A percentile compares a stretch with the other conserved stretches of the same genome.
Conservation (phyloP, 805 yeast genomes). For the Wickerhamiella australiensis region DNA sequence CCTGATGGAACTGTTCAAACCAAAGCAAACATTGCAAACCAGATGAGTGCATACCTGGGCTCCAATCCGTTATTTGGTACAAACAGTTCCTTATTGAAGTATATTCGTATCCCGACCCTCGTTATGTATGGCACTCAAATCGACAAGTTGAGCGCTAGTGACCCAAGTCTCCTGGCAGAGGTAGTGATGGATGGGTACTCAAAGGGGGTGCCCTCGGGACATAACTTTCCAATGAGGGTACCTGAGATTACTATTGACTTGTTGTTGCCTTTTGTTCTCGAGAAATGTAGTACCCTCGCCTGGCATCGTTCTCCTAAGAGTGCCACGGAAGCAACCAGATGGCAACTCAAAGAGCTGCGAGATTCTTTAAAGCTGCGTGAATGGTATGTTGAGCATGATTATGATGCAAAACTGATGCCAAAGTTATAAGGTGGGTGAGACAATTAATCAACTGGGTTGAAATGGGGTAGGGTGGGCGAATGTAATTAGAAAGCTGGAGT, state of each 20-base stretch:
- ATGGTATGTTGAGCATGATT: not conserved
- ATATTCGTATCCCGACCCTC: constrained; percentile 31
- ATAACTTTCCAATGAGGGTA: constrained; percentile 40
- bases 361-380: not conserved
- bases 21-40: constrained; percentile 34
- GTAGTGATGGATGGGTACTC: constrained; percentile 25
- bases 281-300: not conserved
- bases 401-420: not conserved
- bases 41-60: constrained; percentile 38
- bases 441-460: too few relatives aligned
- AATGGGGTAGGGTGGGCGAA: too few relatives aligned
- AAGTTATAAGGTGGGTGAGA: too few relatives aligned
- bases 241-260: constrained; percentile 34
- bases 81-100: constrained; percentile 24
- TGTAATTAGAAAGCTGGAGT: too few relatives aligned
- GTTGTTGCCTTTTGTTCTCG: constrained; percentile 7
- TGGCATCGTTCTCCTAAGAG: not conserved
- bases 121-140: constrained; percentile 29
- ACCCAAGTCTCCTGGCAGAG: not conserved
- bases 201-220: constrained; percentile 34
- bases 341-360: constrained; percentile 1
- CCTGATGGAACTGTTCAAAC: constrained; percentile 31
- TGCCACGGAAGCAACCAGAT: not conserved
- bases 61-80: not conserved
- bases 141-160: constrained; percentile 20